Percentiles rank a stretch among this genome's conserved stretches.
phyloP scores from a whole-genome alignment of 2,329 filamentous ascomycete species.

The Akanthomyces dipterigenus region DNA sequence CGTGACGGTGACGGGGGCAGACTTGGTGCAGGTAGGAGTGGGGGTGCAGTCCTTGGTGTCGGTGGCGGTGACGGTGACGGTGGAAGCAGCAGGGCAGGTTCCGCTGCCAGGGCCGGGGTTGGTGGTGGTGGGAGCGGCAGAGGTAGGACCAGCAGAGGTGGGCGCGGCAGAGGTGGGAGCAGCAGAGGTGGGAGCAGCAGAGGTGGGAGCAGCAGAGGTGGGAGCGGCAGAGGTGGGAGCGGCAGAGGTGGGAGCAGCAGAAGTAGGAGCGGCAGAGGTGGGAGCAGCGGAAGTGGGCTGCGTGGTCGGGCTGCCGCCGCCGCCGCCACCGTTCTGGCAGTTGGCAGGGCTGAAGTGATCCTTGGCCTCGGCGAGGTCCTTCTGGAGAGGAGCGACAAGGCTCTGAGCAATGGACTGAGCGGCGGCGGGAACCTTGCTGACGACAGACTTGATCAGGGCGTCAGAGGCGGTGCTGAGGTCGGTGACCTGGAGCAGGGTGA shows the following conservation, averaged over 20 bases:
- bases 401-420: slow-evolving; percentile 22
- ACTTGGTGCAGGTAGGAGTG: slow-evolving; percentile 9
- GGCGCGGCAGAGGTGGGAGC: not conserved
- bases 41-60: slow-evolving; percentile 9
- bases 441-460: slow-evolving; percentile 24
- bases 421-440: slow-evolving; percentile 23
- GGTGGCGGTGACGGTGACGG: slow-evolving; percentile 8
- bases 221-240: slow-evolving; percentile 3
- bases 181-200: not conserved
- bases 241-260: not conserved
- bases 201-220: slow-evolving; percentile 1
- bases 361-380: slow-evolving; percentile 19
- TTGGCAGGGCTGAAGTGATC: slow-evolving; percentile 22
- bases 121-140: not conserved
- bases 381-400: slow-evolving; percentile 20
- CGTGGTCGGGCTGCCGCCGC: not conserved
- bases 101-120: slow-evolving; percentile 7
- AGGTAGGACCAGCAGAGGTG: not conserved
- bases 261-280: not conserved
- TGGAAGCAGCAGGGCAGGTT: slow-evolving; percentile 10
- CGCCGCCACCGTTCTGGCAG: slow-evolving; percentile 21
- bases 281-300: not conserved
- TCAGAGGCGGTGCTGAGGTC: slow-evolving; percentile 20
- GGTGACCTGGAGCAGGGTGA: slow-evolving; percentile 19
- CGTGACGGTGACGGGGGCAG: slow-evolving; percentile 4